These are phyloP conservation scores for Xylaria sp. DNA, from an alignment of 2,329 filamentous ascomycete genomes.

Conservation along the genomic window DNA sequence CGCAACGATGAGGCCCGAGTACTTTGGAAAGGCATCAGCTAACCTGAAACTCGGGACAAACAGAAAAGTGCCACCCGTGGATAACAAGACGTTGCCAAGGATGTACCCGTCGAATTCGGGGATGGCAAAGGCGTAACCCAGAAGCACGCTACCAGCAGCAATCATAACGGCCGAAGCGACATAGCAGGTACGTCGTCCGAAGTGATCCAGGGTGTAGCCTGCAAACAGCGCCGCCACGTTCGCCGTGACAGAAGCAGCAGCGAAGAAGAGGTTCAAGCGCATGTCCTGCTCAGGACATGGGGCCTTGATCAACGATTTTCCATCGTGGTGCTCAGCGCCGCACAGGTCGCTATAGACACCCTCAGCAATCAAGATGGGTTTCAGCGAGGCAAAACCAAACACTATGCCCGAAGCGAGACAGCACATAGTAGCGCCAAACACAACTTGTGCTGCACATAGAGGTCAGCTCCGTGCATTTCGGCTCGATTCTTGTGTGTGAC, in stretches of 20 bases:
- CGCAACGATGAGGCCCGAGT: conserved; percentile 65
- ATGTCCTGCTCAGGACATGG: conserved; percentile 60
- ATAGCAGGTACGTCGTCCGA: conserved; percentile 67
- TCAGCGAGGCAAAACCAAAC: conserved; percentile 69
- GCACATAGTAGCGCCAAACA: conserved; percentile 68
- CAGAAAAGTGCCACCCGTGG: conserved; percentile 66
- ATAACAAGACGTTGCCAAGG: conserved; percentile 63
- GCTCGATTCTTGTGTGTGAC: conserved; percentile 9
- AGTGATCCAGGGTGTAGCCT: conserved; percentile 70
- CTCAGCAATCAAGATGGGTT: conserved; percentile 64
- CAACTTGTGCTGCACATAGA: conserved; percentile 60
- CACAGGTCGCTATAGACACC: conserved; percentile 63
- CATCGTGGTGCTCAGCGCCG: conserved; percentile 49
- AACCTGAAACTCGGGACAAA: conserved; percentile 70
- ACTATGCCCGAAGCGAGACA: conserved; percentile 68
- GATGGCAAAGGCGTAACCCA: conserved; percentile 62
- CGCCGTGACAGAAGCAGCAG: conserved; percentile 69
- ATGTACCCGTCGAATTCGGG: conserved; percentile 65
- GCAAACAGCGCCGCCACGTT: conserved; percentile 71
- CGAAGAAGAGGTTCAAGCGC: conserved; percentile 72
- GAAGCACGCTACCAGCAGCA: conserved; percentile 61
- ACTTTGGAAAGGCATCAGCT: conserved; percentile 67
- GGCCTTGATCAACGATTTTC: conserved; percentile 34
- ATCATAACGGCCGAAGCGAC: conserved; percentile 65
- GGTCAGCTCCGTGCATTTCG: not conserved